phyloP scores from a whole-genome alignment of 2,329 filamentous ascomycete species.

The Sphaerulina musiva region DNA sequence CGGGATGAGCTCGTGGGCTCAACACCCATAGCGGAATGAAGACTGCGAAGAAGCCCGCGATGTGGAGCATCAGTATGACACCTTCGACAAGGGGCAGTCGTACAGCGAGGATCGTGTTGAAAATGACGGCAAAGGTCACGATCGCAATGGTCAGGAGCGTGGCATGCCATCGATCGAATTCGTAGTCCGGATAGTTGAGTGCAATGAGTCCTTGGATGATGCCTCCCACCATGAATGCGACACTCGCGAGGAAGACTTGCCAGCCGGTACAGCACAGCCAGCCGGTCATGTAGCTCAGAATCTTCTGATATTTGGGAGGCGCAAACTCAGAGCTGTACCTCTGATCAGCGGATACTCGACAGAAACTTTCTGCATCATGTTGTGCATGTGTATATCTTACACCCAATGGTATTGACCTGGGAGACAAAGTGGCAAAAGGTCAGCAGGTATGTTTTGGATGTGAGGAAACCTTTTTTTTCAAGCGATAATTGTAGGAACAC shows the following conservation, averaged over 20 bases:
- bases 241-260: conserved; percentile 40
- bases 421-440: too few species aligned
- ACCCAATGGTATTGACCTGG: conserved; percentile 16
- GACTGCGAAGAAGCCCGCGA: conserved; percentile 34
- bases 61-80: conserved; percentile 25
- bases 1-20: conserved; percentile 17
- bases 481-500: too few species aligned
- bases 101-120: conserved; percentile 28
- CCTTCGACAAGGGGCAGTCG: conserved; percentile 29
- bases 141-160: conserved; percentile 36
- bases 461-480: too few species aligned
- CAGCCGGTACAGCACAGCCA: conserved; percentile 32
- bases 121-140: conserved; percentile 20
- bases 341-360: not conserved
- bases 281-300: conserved; percentile 24
- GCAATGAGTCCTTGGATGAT: conserved; percentile 16
- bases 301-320: conserved; percentile 23
- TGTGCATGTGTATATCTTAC: not conserved
- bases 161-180: conserved; percentile 36
- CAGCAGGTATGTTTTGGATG: too few species aligned
- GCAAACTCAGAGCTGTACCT: conserved; percentile 22
- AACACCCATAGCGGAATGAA: conserved; percentile 27
- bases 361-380: not conserved
- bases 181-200: conserved; percentile 13
- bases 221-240: conserved; percentile 38